Conservation (phyloP, 768 basidiomycete genomes). For the Gymnopilus junonius region DNA sequence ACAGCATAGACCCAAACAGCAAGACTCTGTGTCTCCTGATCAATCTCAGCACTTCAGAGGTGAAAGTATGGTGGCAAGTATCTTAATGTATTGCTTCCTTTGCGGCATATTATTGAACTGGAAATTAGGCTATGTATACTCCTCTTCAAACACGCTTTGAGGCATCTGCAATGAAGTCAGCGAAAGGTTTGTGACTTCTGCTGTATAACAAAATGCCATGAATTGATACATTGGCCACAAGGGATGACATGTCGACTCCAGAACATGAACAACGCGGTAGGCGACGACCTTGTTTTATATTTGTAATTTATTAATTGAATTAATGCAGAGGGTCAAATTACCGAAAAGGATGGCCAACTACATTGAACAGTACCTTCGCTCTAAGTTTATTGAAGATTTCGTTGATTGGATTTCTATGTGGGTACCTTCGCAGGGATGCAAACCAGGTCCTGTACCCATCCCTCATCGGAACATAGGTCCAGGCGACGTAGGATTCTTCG, state of each 20-base stretch:
- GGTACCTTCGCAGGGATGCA: not conserved
- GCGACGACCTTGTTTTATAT: not conserved
- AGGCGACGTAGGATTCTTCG: slow-evolving; percentile 8
- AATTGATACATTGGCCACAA: not conserved
- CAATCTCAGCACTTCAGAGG: not conserved
- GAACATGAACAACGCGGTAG: not conserved
- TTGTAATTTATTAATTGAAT: not conserved
- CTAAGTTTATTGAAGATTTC: not conserved
- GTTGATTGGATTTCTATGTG: not conserved
- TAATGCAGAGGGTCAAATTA: not conserved
- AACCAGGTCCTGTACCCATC: not conserved
- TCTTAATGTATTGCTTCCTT: not conserved
- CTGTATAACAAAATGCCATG: not conserved
- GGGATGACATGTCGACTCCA: not conserved
- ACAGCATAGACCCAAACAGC: not conserved
- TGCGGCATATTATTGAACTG: not conserved
- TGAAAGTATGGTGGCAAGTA: not conserved
- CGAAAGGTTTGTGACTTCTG: not conserved
- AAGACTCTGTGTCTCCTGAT: not conserved
- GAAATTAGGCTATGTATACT: not conserved
- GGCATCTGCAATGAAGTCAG: not conserved
- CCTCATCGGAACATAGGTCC: not conserved
- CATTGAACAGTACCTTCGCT: not conserved
- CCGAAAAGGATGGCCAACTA: not conserved
- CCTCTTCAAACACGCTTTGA: not conserved